Percentiles rank a stretch among this genome's conserved stretches.
These are phyloP conservation scores for Hanseniaspora taiwanica DNA, from an alignment of 805 yeast species.

Conservation along the genomic window DNA sequence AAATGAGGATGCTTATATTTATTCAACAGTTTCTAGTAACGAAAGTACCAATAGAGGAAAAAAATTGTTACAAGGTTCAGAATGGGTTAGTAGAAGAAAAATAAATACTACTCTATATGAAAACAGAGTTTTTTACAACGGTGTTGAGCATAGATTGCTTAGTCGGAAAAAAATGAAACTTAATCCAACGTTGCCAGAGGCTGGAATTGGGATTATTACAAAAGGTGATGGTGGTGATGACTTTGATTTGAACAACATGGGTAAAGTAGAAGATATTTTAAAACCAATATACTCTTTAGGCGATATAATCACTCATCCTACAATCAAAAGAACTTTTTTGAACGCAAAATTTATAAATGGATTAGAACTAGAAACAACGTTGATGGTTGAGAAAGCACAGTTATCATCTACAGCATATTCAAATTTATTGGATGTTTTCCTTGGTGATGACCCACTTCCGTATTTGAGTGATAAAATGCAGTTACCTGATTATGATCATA, in stretches of 20 bases:
- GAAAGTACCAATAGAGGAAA: slow-evolving; percentile 41
- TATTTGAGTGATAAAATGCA: slow-evolving; percentile 50
- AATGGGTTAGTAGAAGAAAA: slow-evolving; percentile 31
- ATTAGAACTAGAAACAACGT: slow-evolving; percentile 61
- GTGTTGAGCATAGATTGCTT: slow-evolving; percentile 23
- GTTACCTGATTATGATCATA: slow-evolving; percentile 59
- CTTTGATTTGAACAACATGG: slow-evolving; percentile 33
- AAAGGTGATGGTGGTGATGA: slow-evolving; percentile 21
- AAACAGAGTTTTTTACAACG: slow-evolving; percentile 23
- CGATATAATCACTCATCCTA: slow-evolving; percentile 60
- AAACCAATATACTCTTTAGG: slow-evolving; percentile 73
- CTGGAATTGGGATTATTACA: slow-evolving; percentile 7
- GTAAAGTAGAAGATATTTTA: slow-evolving; percentile 45
- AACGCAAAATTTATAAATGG: slow-evolving; percentile 39
- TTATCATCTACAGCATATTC: slow-evolving; percentile 57
- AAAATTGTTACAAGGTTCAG: slow-evolving; percentile 39
- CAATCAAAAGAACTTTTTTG: slow-evolving; percentile 49
- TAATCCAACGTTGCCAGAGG: neutral
- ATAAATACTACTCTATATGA: slow-evolving; percentile 23
- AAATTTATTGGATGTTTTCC: slow-evolving; percentile 58
- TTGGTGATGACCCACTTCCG: slow-evolving; percentile 76
- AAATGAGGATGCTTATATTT: slow-evolving; percentile 11
- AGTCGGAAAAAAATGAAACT: slow-evolving; percentile 14
- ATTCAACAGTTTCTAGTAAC: slow-evolving; percentile 17
- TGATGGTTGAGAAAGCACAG: slow-evolving; percentile 72